Evolutionary conservation across 2,329 filamentous ascomycete species (phyloP).

Genomic region (Colletotrichum spaethianum): DNA sequence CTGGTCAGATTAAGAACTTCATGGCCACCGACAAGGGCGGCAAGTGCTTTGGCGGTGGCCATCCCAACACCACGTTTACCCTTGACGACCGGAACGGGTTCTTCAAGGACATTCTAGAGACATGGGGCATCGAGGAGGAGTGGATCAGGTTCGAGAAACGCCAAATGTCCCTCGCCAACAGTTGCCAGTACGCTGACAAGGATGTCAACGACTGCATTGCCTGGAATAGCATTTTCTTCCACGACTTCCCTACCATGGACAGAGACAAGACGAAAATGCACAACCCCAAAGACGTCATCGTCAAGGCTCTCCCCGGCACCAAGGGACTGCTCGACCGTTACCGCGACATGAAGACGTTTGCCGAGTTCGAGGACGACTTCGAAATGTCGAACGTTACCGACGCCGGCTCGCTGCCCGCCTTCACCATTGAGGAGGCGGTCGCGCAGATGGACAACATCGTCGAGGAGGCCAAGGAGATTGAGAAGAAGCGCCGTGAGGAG

Average conservation of each 20-base stretch:
- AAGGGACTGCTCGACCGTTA: neutral
- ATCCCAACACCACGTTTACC: neutral
- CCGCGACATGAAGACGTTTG: neutral
- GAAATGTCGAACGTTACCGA: neutral
- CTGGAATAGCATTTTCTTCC: conserved; percentile 33
- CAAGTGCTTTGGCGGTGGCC: conserved; percentile 37
- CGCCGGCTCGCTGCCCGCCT: conserved; percentile 5
- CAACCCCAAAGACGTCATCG: conserved; percentile 45
- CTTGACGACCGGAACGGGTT: neutral
- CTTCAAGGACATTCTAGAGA: neutral
- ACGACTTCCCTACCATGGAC: conserved; percentile 39
- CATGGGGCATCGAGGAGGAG: neutral
- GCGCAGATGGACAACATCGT: neutral
- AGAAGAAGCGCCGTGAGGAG: conserved; percentile 10
- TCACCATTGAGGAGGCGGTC: conserved; percentile 7
- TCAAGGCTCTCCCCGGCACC: neutral
- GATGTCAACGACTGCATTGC: conserved; percentile 30
- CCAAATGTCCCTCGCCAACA: conserved; percentile 41
- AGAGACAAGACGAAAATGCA: conserved; percentile 32
- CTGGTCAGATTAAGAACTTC: conserved; percentile 35
- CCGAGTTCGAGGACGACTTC: conserved; percentile 1
- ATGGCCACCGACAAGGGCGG: conserved; percentile 31
- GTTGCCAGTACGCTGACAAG: conserved; percentile 40
- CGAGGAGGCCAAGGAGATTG: neutral
- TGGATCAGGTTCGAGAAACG: neutral